Evolutionary conservation across 768 basidiomycete species (phyloP).

Genomic region (Mycena rebaudengoi): DNA sequence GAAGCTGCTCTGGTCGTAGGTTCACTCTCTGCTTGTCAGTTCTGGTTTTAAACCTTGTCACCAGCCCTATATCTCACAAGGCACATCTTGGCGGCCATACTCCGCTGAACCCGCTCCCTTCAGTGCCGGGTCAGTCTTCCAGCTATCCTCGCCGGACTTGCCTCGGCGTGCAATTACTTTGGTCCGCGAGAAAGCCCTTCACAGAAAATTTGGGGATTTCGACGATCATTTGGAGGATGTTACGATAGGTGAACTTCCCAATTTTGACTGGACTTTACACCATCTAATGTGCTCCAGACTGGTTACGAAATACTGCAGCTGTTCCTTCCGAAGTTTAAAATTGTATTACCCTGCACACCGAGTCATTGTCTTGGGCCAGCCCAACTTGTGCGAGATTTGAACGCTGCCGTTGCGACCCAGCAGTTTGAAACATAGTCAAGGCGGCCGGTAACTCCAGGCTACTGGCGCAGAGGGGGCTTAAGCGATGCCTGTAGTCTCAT

Average conservation of each 20-base stretch:
- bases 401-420: not conserved
- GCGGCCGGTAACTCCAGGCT: no score
- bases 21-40: constrained; percentile 15
- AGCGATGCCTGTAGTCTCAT: no score
- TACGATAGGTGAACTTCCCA: constrained; percentile 51
- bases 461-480: no score
- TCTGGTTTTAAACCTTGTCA: not conserved
- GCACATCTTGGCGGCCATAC: constrained; percentile 59
- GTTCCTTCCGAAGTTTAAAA: constrained; percentile 37
- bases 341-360: no score
- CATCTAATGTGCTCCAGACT: constrained; percentile 41
- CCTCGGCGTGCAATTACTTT: constrained; percentile 58
- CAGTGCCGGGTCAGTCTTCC: constrained; percentile 52
- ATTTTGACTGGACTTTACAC: constrained; percentile 24
- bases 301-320: constrained; percentile 52
- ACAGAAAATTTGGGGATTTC: constrained; percentile 76
- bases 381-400: not conserved
- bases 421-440: no score
- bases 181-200: constrained; percentile 58
- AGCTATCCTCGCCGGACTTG: constrained; percentile 53
- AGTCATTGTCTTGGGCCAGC: not conserved
- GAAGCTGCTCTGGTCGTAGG: constrained; percentile 68
- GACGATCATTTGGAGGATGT: constrained; percentile 86
- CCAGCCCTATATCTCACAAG: constrained; percentile 61
- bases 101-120: constrained; percentile 51